Percentiles rank a stretch among this genome's conserved stretches.
Conservation (phyloP, 345 rosid genomes). For the Citrus australasica region DNA sequence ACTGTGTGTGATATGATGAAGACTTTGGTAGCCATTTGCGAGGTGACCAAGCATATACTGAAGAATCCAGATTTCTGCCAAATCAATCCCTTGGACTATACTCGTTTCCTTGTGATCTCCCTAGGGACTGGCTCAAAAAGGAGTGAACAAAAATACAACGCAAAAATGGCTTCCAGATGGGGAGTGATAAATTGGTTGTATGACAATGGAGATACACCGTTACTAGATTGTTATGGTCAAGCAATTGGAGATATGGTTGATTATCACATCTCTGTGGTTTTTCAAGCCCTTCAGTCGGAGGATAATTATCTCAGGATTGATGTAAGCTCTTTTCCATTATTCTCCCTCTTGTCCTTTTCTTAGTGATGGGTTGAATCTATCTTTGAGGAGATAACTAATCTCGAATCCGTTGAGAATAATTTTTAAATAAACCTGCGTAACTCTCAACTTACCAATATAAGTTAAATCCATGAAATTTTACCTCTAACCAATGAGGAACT, state of each 20-base stretch:
- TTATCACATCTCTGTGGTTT: constrained; percentile 47
- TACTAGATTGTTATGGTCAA: constrained; percentile 43
- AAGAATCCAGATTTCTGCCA: constrained; percentile 42
- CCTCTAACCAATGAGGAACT: too few relatives aligned
- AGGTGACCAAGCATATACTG: constrained; percentile 51
- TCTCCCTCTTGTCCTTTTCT: not conserved
- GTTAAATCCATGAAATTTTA: too few relatives aligned
- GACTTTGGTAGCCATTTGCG: constrained; percentile 63
- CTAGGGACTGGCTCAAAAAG: constrained; percentile 58
- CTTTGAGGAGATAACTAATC: too few relatives aligned
- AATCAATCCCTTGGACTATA: constrained; percentile 41
- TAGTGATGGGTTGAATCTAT: too few relatives aligned
- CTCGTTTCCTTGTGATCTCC: constrained; percentile 56
- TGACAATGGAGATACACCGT: constrained; percentile 43
- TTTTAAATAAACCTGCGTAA: too few relatives aligned
- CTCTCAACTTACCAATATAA: too few relatives aligned
- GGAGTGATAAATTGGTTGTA: constrained; percentile 58
- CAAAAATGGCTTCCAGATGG: constrained; percentile 57
- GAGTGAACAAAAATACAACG: constrained; percentile 30
- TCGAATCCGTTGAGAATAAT: too few relatives aligned
- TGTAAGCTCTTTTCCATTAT: constrained; percentile 28
- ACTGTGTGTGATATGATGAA: constrained; percentile 10
- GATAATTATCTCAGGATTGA: constrained; percentile 62
- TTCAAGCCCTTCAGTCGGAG: constrained; percentile 50
- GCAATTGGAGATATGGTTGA: constrained; percentile 60